These are phyloP conservation scores for Rhododendron ferrugineum DNA, from an alignment of 148 eudicot species.

Conservation along the genomic window DNA sequence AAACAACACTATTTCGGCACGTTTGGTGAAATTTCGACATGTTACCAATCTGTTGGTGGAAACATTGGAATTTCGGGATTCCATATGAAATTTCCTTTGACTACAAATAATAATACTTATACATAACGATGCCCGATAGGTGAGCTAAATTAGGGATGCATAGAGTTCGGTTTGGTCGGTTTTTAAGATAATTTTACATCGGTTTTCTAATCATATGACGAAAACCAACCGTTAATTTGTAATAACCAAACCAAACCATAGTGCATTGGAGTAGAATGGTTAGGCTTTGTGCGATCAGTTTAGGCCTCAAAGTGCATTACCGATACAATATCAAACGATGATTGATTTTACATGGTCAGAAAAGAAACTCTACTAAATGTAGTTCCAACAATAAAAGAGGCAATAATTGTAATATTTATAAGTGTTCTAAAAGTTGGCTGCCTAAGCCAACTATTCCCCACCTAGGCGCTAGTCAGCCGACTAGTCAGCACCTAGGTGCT, in stretches of 20 bases:
- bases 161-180: neutral
- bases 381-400: neutral
- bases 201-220: neutral
- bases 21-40: neutral
- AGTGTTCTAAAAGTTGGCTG: neutral
- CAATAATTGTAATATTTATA: neutral
- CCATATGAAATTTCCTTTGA: neutral
- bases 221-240: neutral
- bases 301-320: neutral
- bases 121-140: neutral
- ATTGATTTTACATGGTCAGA: neutral
- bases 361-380: neutral
- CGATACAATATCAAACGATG: neutral
- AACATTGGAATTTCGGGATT: neutral
- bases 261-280: neutral
- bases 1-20: neutral
- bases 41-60: neutral
- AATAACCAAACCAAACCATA: neutral
- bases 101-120: neutral
- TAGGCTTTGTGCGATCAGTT: neutral
- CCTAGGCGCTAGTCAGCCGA: neutral
- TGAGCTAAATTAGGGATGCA: neutral
- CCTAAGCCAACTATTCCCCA: neutral
- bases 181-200: neutral
- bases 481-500: no score